Evolutionary conservation across 148 eudicot species (phyloP).

Genomic region (Chenopodium berlandieri): DNA sequence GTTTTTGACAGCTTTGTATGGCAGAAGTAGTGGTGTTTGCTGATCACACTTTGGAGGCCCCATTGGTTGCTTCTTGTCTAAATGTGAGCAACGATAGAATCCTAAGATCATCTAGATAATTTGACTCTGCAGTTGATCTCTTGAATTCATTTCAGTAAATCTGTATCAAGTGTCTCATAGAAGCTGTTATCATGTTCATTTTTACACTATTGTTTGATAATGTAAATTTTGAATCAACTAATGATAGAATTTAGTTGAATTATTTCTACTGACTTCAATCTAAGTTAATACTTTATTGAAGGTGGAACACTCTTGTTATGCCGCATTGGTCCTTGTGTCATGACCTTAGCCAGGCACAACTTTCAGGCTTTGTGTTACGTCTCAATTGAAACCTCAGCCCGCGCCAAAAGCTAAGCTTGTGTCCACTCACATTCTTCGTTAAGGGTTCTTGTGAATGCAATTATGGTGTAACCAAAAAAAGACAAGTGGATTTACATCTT

Average conservation of each 20-base stretch:
- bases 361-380: no score
- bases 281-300: neutral
- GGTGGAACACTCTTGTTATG: neutral
- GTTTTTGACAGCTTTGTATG: neutral
- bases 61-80: neutral
- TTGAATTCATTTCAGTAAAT: neutral
- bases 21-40: neutral
- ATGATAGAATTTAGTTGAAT: neutral
- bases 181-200: neutral
- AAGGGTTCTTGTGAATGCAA: no score
- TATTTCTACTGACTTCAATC: neutral
- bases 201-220: neutral
- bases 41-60: neutral
- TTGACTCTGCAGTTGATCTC: neutral
- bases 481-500: no score
- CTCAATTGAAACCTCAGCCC: no score
- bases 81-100: neutral
- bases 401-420: no score
- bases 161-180: neutral
- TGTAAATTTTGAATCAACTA: neutral
- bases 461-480: no score
- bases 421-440: no score
- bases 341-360: no score
- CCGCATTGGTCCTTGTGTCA: no score
- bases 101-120: neutral